Base-by-base conservation (phyloP, 2,329 filamentous ascomycete species). In the Sporothrix brunneoviolacea region DNA sequence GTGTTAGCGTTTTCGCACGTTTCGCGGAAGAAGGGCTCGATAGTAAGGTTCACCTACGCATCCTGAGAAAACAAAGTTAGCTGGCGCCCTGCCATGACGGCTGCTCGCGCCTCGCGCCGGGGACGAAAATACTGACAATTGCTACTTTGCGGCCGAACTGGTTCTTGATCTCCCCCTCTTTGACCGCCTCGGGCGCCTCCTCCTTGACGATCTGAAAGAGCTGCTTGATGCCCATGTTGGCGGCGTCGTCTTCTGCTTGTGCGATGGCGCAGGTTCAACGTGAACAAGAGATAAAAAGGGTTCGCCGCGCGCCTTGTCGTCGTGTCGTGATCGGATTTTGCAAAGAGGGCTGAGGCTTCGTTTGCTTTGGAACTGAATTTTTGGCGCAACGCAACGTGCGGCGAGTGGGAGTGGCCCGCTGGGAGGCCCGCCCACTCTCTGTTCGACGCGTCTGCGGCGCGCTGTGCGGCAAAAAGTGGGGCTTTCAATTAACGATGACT, bases 61-160 rank as follows among this genome's bases (percentile, higher is more conserved):
- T 56, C 54, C 54, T 56, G 16, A 2, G 3, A 15, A n/a, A 10
- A 28, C 24, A 28, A 28, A 28, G 24, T 52, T 44, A 52, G 50
- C 19, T 12, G 5, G 3, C 16, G 33, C 12, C 21, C 15, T 12
- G 24, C 39, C 18, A 12, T 27, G 13, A n/a, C 22, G 9, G 2
- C 12, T 9, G 15, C 22, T 10, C n/a, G 5, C 24, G 10, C 3
- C 15, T 3, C 16, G 6, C 21, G 18, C 19, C 13, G n/a, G 30
- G 40, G 33, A 10, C 19, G 5, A 39, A 8, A 13, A 30, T 28
- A 75, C 88, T 65, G 75, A 95, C 91, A 70, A 96, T 96, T 47
- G 91, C 91, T 55, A 98, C 91, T 72, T 98, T 98, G 67, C 93
- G 88, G 57, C 93, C 93, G 66, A 98, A 98, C 59, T 98, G 93